Percentiles rank a stretch among this genome's conserved stretches.
Conservation (phyloP, 2,329 filamentous ascomycete species). For the Verticillium dahliae region DNA sequence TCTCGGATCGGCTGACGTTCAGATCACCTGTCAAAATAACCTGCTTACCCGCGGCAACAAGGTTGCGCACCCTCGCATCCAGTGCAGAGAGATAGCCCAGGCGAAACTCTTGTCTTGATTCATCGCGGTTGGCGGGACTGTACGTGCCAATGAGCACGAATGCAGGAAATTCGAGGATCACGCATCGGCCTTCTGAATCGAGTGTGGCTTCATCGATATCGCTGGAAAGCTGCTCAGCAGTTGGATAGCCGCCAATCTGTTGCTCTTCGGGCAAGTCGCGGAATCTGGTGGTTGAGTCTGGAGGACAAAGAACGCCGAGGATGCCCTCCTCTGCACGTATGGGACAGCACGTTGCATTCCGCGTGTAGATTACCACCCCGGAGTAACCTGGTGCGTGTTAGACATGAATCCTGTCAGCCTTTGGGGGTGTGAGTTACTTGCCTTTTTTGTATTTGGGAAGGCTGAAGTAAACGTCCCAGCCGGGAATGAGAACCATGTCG, state of each 20-base stretch:
- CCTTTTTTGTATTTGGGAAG: conserved; percentile 91
- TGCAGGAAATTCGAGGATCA: conserved; percentile 87
- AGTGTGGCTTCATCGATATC: conserved; percentile 63
- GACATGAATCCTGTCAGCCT: neutral
- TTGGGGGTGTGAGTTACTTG: conserved; percentile 21
- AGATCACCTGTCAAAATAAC: conserved; percentile 84
- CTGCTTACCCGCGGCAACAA: conserved; percentile 71
- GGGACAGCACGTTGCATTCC: conserved; percentile 77
- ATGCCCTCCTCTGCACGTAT: conserved; percentile 93
- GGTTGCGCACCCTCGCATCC: conserved; percentile 78
- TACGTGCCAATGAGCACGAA: conserved; percentile 94
- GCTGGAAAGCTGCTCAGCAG: conserved; percentile 55
- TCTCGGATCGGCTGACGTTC: conserved; percentile 64
- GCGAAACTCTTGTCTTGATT: conserved; percentile 75
- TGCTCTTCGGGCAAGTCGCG: conserved; percentile 66
- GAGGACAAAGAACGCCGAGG: conserved; percentile 69
- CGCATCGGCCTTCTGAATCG: conserved; percentile 86
- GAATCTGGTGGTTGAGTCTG: conserved; percentile 64
- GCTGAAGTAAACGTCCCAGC: conserved; percentile 96
- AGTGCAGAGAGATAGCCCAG: conserved; percentile 72
- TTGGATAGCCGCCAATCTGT: conserved; percentile 86
- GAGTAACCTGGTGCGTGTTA: conserved; percentile 64
- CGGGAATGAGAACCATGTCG: conserved; percentile 91
- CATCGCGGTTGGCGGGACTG: conserved; percentile 82
- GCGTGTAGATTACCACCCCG: conserved; percentile 90